Evolutionary conservation across 2,329 filamentous ascomycete species (phyloP).

Genomic region (Microascus cirrosus): DNA sequence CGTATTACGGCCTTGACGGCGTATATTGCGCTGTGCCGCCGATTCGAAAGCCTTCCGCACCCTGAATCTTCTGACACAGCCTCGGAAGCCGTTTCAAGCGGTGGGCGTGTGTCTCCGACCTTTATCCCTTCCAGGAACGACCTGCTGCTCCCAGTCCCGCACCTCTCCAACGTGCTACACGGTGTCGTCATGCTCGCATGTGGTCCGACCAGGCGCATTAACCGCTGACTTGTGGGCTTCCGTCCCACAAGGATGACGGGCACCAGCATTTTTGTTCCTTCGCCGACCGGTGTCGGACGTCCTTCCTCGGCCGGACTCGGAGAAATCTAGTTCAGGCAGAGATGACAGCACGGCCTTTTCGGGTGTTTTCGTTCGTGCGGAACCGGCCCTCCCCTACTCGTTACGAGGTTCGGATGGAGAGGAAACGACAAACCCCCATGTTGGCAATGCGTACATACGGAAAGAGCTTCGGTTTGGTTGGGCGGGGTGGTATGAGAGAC

Average conservation of each 20-base stretch:
- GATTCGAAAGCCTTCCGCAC: conserved; percentile 30
- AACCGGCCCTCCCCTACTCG: conserved; percentile 48
- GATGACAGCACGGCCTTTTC: conserved; percentile 76
- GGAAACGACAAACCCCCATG: conserved; percentile 92
- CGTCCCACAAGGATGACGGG: conserved; percentile 28
- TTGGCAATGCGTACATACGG: conserved; percentile 77
- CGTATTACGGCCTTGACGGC: conserved; percentile 4
- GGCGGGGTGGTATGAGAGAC: background rate
- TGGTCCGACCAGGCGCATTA: conserved; percentile 49
- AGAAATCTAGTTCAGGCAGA: conserved; percentile 26
- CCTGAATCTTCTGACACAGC: conserved; percentile 18
- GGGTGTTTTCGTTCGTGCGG: conserved; percentile 83
- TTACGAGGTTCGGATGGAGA: conserved; percentile 36
- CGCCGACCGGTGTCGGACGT: background rate
- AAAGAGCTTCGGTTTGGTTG: conserved; percentile 37
- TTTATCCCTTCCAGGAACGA: background rate
- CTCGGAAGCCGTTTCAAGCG: conserved; percentile 8
- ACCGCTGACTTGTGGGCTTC: conserved; percentile 28
- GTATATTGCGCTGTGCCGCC: conserved; percentile 16
- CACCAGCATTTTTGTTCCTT: conserved; percentile 28
- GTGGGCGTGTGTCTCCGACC: conserved; percentile 9
- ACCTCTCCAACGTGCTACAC: conserved; percentile 23
- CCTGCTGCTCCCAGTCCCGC: conserved; percentile 25
- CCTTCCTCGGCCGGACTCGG: conserved; percentile 20
- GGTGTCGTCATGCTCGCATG: conserved; percentile 33